These are phyloP conservation scores for Daldinia childiae DNA, from an alignment of 495 filamentous ascomycete species.

Conservation along the genomic window DNA sequence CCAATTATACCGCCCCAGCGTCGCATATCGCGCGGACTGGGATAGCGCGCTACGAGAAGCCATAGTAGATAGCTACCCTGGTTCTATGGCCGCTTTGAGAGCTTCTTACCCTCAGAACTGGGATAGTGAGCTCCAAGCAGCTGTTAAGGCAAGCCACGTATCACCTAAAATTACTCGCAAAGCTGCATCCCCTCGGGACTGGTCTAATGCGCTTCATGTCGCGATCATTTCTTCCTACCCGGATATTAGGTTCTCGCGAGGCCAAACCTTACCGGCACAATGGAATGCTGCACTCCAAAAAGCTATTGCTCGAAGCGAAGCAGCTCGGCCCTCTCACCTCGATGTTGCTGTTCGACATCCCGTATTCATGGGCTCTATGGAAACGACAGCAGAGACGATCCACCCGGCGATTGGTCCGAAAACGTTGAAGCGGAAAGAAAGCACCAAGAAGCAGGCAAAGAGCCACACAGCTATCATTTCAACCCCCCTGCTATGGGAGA, in stretches of 20 bases:
- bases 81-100: conserved; percentile 33
- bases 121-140: conserved; percentile 28
- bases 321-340: conserved; percentile 29
- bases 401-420: conserved; percentile 48
- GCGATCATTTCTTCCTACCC: conserved; percentile 46
- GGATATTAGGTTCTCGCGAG: conserved; percentile 34
- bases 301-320: conserved; percentile 33
- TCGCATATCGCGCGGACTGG: conserved; percentile 50
- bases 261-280: conserved; percentile 30
- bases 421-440: conserved; percentile 18
- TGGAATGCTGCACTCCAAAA: conserved; percentile 42
- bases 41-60: conserved; percentile 49
- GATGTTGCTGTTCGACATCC: conserved; percentile 50
- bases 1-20: conserved; percentile 18
- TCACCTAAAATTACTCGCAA: conserved; percentile 27
- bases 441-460: not conserved
- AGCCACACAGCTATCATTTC: not conserved
- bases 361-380: conserved; percentile 51
- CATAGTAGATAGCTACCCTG: conserved; percentile 40
- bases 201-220: conserved; percentile 49
- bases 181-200: conserved; percentile 43
- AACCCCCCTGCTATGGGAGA: conserved; percentile 26
- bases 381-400: conserved; percentile 45
- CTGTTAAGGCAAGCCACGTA: conserved; percentile 24
- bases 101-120: conserved; percentile 39